Evolutionary conservation across 83 land plant species (phyloP).

Genomic region (Picea abies): DNA sequence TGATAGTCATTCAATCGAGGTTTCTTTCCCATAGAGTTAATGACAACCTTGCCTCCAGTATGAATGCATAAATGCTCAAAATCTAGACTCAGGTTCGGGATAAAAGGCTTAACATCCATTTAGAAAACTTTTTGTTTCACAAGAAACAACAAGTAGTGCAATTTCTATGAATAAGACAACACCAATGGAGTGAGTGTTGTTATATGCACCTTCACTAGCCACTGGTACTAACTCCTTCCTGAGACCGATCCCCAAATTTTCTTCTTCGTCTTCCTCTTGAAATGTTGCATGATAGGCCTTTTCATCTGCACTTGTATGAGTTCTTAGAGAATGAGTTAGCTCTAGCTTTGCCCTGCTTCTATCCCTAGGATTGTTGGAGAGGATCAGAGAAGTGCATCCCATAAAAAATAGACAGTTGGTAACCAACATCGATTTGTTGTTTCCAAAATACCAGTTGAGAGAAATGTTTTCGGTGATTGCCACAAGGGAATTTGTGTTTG

Average conservation of each 20-base stretch:
- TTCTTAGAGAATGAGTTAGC: constrained; percentile 36
- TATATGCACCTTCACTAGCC: constrained; percentile 37
- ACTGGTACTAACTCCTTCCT: constrained; percentile 43
- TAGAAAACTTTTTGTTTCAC: background rate
- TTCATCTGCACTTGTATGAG: constrained; percentile 59
- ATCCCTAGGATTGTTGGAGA: constrained; percentile 28
- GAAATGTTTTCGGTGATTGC: constrained; percentile 47
- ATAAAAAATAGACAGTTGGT: constrained; percentile 55
- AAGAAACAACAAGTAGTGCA: constrained; percentile 17
- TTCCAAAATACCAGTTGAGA: constrained; percentile 52
- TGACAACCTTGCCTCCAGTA: constrained; percentile 61
- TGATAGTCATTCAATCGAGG: constrained; percentile 18
- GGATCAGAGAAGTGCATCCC: constrained; percentile 40
- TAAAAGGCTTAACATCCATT: constrained; percentile 38
- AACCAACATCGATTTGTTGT: constrained; percentile 47
- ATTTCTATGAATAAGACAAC: constrained; percentile 32
- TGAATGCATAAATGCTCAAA: constrained; percentile 55
- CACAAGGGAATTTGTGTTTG: constrained; percentile 31
- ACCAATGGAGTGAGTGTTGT: constrained; percentile 34
- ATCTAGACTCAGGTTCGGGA: constrained; percentile 36
- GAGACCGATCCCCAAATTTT: constrained; percentile 35
- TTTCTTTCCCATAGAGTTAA: constrained; percentile 24
- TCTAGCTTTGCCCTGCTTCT: constrained; percentile 30
- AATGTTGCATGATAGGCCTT: constrained; percentile 28
- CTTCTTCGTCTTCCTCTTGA: constrained; percentile 47